A percentile compares a stretch with the other conserved stretches of the same genome.
phyloP scores from a whole-genome alignment of 106 monocot genomes.

The Allium fistulosum region DNA sequence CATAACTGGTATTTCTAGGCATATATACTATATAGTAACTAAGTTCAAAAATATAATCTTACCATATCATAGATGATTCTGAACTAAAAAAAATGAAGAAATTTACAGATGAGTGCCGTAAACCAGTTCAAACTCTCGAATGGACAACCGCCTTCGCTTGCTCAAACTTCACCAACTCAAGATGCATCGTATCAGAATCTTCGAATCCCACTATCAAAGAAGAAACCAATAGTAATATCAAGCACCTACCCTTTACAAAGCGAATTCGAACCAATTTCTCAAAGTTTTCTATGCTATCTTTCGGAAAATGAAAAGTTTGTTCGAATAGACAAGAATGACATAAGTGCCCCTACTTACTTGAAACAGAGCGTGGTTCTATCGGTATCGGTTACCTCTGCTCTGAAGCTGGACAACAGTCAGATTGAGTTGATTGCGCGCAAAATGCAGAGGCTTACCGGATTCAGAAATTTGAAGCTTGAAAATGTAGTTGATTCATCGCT shows the following conservation, averaged over 20 bases:
- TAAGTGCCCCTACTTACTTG: not conserved
- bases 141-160: conserved; percentile 22
- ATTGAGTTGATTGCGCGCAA: conserved; percentile 63
- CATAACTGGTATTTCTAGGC: no score
- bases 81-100: not conserved
- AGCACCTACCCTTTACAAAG: not conserved
- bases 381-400: conserved; percentile 61
- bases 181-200: conserved; percentile 8
- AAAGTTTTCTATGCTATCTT: conserved; percentile 20
- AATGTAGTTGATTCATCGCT: conserved; percentile 62
- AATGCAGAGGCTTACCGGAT: conserved; percentile 76
- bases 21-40: no score
- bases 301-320: conserved; percentile 7
- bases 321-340: not conserved
- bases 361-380: conserved; percentile 12
- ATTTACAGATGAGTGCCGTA: conserved; percentile 46
- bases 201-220: conserved; percentile 4
- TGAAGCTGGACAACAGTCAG: conserved; percentile 61
- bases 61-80: no score
- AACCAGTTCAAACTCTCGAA: conserved; percentile 24
- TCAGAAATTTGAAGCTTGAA: conserved; percentile 48
- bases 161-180: conserved; percentile 4
- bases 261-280: not conserved
- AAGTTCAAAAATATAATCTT: no score
- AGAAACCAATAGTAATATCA: not conserved